phyloP scores from a whole-genome alignment of 2,329 filamentous ascomycete genomes.

The Helminthosporium solani region DNA sequence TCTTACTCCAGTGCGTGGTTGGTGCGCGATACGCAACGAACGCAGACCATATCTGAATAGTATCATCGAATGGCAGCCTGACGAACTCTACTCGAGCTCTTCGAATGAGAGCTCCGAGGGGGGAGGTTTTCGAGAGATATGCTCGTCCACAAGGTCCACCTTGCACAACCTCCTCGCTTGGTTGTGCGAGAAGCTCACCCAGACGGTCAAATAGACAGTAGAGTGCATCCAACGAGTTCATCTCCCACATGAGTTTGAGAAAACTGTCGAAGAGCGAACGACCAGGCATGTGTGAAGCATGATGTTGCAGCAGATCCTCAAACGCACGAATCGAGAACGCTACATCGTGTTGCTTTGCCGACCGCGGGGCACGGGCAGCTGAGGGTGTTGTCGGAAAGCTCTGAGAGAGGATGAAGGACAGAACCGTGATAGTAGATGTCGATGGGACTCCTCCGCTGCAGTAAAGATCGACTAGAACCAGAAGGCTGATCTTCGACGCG shows the following conservation, averaged over 20 bases:
- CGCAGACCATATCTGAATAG: conserved; percentile 74
- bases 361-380: conserved; percentile 19
- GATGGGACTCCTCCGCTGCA: conserved; percentile 68
- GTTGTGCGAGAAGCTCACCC: conserved; percentile 58
- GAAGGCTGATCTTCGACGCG: conserved; percentile 81
- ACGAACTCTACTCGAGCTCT: conserved; percentile 77
- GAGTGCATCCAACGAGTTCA: conserved; percentile 80
- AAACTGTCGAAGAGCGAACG: conserved; percentile 86
- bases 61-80: conserved; percentile 76
- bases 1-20: conserved; percentile 63
- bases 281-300: conserved; percentile 63
- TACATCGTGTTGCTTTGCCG: conserved; percentile 36
- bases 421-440: conserved; percentile 69
- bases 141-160: conserved; percentile 47
- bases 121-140: conserved; percentile 69
- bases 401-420: conserved; percentile 76
- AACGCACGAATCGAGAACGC: conserved; percentile 45
- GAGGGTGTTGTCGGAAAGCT: conserved; percentile 49
- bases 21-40: conserved; percentile 80
- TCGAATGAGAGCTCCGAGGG: conserved; percentile 78
- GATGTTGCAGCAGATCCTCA: conserved; percentile 48
- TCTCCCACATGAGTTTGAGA: conserved; percentile 75
- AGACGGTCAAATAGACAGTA: conserved; percentile 71
- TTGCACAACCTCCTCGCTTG: conserved; percentile 21
- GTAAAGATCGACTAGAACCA: conserved; percentile 81